Evolutionary conservation across 1,139 yeast species (phyloP), one percentile per base, ranked within the genome.

Genomic region (Hemisphaericaspora lyxosophila): DNA sequence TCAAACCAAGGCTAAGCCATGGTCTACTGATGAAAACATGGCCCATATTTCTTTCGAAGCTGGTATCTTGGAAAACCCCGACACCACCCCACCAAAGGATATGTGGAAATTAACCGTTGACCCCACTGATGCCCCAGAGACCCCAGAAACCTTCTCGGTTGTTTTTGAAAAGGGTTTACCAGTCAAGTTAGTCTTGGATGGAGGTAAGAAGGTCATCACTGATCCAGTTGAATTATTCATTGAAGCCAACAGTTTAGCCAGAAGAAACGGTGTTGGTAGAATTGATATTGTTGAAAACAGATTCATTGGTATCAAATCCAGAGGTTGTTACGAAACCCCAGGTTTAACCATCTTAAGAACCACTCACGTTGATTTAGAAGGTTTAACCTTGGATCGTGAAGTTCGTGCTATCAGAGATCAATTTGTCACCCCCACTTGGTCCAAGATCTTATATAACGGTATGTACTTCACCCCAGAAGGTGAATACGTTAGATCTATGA

Each of bases 261-360:
- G 98, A 79, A 88, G 97, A 76, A 89, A 92, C 64, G 98, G 98
- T 75, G 96, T 92, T 48, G 98, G 98, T 65, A 88, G 98, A 78
- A 85, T 92, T 62, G 98, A 92, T 70, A 92, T 92, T 60, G 98
- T 92, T 52, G 98, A 92, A 74, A 89, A 92, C 78, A 87, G 98
- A 76, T 92, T 92, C 67, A 92, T 92, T 60, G 97, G 97, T 66
- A 86, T 92, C 68, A 92, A 92, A 72, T 90, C 97, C 49, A 87
- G 98, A 77, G 98, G 98, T 43, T 92, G 98, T 75, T 92, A 92
- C 73, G 98, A 92, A 73, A 95, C 97, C 50, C 98, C 98, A 53
- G 98, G 97, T 64, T 81, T 92, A 59, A 90, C 98, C 48, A 67
- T 92, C 50, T 82, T 92, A 70, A 87, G 98, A 80, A 69, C 80